Percentiles rank a stretch among this genome's conserved stretches.
These are phyloP conservation scores for Solanum microdontum DNA, from an alignment of 257 asterid genomes.

Conservation along the genomic window DNA sequence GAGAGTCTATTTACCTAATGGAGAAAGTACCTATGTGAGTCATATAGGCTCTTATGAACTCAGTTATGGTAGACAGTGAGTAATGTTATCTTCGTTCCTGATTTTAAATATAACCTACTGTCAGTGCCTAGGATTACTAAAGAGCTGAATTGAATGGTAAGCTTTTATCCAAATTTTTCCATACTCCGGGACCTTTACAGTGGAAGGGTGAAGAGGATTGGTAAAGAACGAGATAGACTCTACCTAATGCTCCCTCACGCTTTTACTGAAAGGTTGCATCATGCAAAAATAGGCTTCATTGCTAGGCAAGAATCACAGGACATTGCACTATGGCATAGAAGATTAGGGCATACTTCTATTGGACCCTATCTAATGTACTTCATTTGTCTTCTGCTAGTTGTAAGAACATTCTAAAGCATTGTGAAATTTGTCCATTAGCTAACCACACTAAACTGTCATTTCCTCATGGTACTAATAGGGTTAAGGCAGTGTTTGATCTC, in stretches of 20 bases:
- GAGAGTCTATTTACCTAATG: neutral
- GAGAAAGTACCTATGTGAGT: neutral
- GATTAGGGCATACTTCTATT: neutral
- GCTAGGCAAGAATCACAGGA: neutral
- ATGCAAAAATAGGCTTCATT: neutral
- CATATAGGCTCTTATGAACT: neutral
- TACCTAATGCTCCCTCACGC: neutral
- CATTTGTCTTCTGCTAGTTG: neutral
- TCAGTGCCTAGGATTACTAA: neutral
- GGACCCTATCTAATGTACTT: neutral
- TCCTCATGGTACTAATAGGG: neutral
- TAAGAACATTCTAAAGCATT: neutral
- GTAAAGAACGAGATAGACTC: neutral
- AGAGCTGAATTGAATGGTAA: neutral
- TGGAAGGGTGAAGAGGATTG: neutral
- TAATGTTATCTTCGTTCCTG: neutral
- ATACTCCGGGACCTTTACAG: neutral
- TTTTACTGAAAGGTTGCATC: neutral
- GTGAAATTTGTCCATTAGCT: neutral
- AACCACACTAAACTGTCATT: neutral
- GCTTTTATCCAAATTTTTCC: neutral
- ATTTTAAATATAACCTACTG: neutral
- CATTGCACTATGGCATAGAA: neutral
- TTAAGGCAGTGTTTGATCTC: neutral
- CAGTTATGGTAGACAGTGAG: neutral